Conservation (phyloP, 768 basidiomycete genomes). For the Russula ochroleuca region DNA sequence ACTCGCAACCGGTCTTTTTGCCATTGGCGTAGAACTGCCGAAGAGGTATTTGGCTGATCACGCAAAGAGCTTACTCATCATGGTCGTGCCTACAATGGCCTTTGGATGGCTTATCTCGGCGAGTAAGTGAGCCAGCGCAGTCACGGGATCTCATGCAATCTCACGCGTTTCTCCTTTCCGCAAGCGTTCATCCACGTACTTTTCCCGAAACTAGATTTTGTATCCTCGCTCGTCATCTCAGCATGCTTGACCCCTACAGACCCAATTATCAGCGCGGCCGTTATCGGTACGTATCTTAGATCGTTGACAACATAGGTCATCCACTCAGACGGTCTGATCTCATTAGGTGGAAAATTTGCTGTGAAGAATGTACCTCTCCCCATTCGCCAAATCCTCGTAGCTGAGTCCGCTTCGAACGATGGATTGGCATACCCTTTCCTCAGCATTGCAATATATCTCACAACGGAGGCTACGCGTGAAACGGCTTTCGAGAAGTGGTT, state of each 20-base stretch:
- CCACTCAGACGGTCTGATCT: background rate
- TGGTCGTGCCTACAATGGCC: constrained; percentile 83
- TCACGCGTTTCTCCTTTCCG: background rate
- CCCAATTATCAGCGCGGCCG: constrained; percentile 86
- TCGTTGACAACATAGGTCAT: background rate
- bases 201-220: constrained; percentile 65
- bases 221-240: constrained; percentile 79
- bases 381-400: constrained; percentile 75
- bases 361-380: constrained; percentile 64
- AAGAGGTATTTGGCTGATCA: constrained; percentile 78
- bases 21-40: constrained; percentile 92
- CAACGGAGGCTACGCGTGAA: constrained; percentile 56
- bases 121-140: constrained; percentile 37
- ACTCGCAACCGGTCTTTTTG: constrained; percentile 88
- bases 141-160: background rate
- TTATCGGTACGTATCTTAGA: constrained; percentile 49
- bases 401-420: constrained; percentile 93
- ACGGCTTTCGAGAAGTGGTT: constrained; percentile 82
- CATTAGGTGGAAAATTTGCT: constrained; percentile 67
- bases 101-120: constrained; percentile 79
- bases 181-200: constrained; percentile 62
- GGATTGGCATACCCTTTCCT: constrained; percentile 94
- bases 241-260: constrained; percentile 93
- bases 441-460: constrained; percentile 79
- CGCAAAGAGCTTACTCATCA: constrained; percentile 58